Evolutionary conservation across 768 basidiomycete genomes (phyloP), one percentile per base, ranked within the genome.

Genomic region (Lyophyllum decastes): DNA sequence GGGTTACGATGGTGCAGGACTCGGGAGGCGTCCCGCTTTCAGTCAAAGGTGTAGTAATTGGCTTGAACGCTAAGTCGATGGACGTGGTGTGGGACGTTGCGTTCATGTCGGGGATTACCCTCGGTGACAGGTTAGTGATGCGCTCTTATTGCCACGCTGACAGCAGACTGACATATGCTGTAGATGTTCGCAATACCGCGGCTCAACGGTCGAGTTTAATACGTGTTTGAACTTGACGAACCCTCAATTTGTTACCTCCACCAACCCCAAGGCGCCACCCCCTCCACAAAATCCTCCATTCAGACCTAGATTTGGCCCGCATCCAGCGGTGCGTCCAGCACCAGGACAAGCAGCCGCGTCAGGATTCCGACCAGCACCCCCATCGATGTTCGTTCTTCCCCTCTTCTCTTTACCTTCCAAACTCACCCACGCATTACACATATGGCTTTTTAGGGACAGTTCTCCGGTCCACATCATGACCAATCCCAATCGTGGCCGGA

Each of bases 21-120:
- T 88, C 95, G 0, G 95, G 95, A 26, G 87, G 89, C 33, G 95
- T 98, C 0, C 94, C 95, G 1, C 78, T 98, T 14, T 86, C 88
- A 0, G 89, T 88, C 51, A 98, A 96, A 73, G 97, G 97, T 21
- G 93, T 96, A 16, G 95, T 98, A 24, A 84, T 98, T 52, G 93
- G 95, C 14, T 73, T 99, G 66, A 92, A 88, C 64, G 74, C 88
- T 2, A 91, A 89, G 67, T 85, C 89, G 3, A 90, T 98, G 83
- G 97, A 98, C 70, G 90, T 98, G 22, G 83, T 96, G 0, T 98
- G 97, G 92, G 97, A 99, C 70, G 88, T 90, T 22, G 82, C 94
- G 1, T 98, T 99, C 74, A 92, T 99, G 85, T 87, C 94, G 21
- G 97, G 97, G 7, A 81, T 83, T 2, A 97, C 92, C 0, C 76